Percentiles rank a stretch among this genome's conserved stretches.
Evolutionary conservation across 352 stramenopile species (phyloP).

Genomic region (Blastocystis sp.): DNA sequence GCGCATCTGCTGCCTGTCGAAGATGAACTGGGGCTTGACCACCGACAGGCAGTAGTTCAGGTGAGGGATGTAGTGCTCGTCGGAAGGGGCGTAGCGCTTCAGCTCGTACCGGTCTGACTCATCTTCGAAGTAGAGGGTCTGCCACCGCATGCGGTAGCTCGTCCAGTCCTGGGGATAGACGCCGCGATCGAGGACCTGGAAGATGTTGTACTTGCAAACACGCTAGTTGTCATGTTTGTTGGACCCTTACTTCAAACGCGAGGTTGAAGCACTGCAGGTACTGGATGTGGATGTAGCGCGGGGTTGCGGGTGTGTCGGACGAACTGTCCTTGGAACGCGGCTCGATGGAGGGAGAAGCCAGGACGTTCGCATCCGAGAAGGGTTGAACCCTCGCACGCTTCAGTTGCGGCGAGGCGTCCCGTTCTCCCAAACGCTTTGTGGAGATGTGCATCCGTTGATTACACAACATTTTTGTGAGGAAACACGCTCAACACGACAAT

Average conservation of each 20-base stretch:
- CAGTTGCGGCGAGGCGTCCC: too few relatives aligned
- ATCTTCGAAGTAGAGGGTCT: constrained; percentile 60
- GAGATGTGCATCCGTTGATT: too few relatives aligned
- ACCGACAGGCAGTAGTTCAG: constrained; percentile 32
- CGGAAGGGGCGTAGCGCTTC: constrained; percentile 13
- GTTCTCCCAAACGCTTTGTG: too few relatives aligned
- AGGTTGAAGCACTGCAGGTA: constrained; percentile 41
- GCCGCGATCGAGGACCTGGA: constrained; percentile 46
- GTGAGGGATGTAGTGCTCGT: background rate
- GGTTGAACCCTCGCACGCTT: background rate
- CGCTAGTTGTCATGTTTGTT: constrained; percentile 7
- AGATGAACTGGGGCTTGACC: constrained; percentile 24
- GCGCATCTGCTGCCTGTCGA: background rate
- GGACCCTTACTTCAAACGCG: constrained; percentile 23
- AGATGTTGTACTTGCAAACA: constrained; percentile 45
- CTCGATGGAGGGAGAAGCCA: too few relatives aligned
- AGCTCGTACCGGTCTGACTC: constrained; percentile 17
- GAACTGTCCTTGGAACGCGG: background rate
- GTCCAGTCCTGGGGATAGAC: constrained; percentile 55
- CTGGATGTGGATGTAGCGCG: background rate
- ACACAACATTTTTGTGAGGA: too few relatives aligned
- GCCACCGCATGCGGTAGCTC: constrained; percentile 17
- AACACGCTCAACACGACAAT: constrained; percentile 38
- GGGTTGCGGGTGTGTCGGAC: background rate
- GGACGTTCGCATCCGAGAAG: background rate